Conservation (phyloP, 2,329 filamentous ascomycete genomes). For the Alternaria triticimaculans region DNA sequence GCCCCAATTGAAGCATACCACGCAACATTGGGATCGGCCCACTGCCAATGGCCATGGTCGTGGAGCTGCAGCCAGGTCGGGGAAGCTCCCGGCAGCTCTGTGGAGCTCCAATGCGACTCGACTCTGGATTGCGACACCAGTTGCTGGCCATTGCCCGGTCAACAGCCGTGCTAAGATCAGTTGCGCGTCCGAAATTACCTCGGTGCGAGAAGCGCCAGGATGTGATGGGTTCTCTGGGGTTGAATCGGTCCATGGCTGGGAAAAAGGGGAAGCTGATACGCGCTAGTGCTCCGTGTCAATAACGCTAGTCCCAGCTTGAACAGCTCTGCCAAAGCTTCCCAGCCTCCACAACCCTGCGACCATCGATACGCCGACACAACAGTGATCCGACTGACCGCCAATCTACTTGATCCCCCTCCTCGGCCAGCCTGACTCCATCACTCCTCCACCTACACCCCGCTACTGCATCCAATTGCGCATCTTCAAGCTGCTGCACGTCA, state of each 20-base stretch:
- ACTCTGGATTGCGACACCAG: slow-evolving; percentile 13
- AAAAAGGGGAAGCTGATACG: slow-evolving; percentile 34
- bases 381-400: slow-evolving; percentile 37
- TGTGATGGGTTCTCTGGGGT: slow-evolving; percentile 7
- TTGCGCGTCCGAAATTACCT: slow-evolving; percentile 32
- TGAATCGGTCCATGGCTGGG: slow-evolving; percentile 5
- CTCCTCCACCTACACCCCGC: slow-evolving; percentile 47
- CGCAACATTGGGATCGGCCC: slow-evolving; percentile 30
- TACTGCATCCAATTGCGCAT: slow-evolving; percentile 49
- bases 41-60: slow-evolving; percentile 21
- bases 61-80: slow-evolving; percentile 22
- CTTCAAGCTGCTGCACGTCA: slow-evolving; percentile 37
- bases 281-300: slow-evolving; percentile 31
- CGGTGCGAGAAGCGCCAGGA: slow-evolving; percentile 24
- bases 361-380: slow-evolving; percentile 36
- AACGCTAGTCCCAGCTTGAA: slow-evolving; percentile 28
- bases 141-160: slow-evolving; percentile 28
- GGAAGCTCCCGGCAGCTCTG: slow-evolving; percentile 27
- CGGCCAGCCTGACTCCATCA: slow-evolving; percentile 39
- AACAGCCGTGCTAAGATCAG: slow-evolving; percentile 30
- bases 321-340: slow-evolving; percentile 31
- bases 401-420: slow-evolving; percentile 45
- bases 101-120: slow-evolving; percentile 17
- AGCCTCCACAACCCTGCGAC: slow-evolving; percentile 25
- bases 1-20: slow-evolving; percentile 45